Percentiles rank a stretch among this genome's conserved stretches.
Evolutionary conservation across 805 yeast genomes (phyloP).

Genomic region (Pichia californica): DNA sequence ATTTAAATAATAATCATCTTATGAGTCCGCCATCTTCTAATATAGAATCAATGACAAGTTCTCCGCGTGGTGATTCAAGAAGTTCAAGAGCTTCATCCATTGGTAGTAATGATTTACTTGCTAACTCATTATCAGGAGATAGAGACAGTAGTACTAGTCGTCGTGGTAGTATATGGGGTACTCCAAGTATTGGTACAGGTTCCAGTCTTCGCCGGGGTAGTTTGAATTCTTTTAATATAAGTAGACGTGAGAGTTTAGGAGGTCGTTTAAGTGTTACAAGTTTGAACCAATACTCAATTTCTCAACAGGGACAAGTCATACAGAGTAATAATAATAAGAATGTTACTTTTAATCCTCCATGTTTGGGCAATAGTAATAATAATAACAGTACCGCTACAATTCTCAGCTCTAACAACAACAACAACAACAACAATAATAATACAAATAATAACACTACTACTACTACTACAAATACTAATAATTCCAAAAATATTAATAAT

Average conservation of each 20-base stretch:
- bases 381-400: too few relatives aligned
- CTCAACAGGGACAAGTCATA: background rate
- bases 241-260: slow-evolving; percentile 9
- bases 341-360: too few relatives aligned
- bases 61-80: slow-evolving; percentile 9
- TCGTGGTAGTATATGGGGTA: slow-evolving; percentile 13
- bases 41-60: slow-evolving; percentile 6
- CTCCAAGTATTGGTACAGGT: slow-evolving; percentile 1
- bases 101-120: slow-evolving; percentile 9
- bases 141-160: slow-evolving; percentile 8
- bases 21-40: slow-evolving; percentile 6
- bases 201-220: slow-evolving; percentile 7
- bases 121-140: slow-evolving; percentile 2
- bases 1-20: background rate
- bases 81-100: slow-evolving; percentile 14
- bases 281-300: slow-evolving; percentile 13
- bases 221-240: slow-evolving; percentile 3
- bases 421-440: background rate
- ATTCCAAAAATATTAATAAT: background rate
- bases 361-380: too few relatives aligned
- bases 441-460: too few relatives aligned
- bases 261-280: slow-evolving; percentile 11
- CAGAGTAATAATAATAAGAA: too few relatives aligned
- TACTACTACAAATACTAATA: background rate
- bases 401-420: too few relatives aligned